A percentile compares a stretch with the other conserved stretches of the same genome.
These are phyloP conservation scores for Lepidium sativum DNA, from an alignment of 345 rosid genomes.

Conservation along the genomic window DNA sequence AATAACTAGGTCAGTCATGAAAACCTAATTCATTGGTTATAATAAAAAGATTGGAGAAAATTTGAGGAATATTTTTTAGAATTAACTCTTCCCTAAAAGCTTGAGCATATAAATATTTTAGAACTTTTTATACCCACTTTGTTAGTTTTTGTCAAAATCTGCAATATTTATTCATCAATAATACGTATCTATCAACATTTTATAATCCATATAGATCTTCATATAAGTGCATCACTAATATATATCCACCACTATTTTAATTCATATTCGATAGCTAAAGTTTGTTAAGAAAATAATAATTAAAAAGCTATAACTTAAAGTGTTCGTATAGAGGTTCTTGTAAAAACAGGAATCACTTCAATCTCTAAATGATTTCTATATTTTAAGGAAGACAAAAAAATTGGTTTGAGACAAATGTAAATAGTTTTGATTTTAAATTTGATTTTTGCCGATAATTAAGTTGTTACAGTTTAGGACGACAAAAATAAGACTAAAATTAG, in stretches of 20 bases:
- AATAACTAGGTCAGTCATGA: neutral
- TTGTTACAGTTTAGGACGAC: no score
- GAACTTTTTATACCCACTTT: neutral
- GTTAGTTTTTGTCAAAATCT: neutral
- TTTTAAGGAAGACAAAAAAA: neutral
- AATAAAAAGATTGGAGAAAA: neutral
- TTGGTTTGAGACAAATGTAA: no score
- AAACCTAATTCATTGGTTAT: neutral
- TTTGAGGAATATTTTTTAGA: neutral
- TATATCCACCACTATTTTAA: slow-evolving; percentile 4
- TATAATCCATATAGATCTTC: neutral
- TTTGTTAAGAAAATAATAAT: no score
- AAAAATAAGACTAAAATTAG: no score
- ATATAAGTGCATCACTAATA: slow-evolving; percentile 11
- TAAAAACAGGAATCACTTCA: neutral
- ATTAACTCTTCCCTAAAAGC: neutral
- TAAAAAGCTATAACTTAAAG: neutral
- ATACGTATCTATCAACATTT: slow-evolving; percentile 1
- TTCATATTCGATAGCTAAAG: neutral
- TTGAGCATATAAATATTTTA: neutral
- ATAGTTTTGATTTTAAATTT: no score
- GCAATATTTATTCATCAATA: neutral
- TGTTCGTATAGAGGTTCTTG: neutral
- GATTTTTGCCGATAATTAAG: no score
- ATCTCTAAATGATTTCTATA: neutral